Evolutionary conservation across 2,329 filamentous ascomycete species (phyloP).

Genomic region (Tolypocladium cylindrosporum): DNA sequence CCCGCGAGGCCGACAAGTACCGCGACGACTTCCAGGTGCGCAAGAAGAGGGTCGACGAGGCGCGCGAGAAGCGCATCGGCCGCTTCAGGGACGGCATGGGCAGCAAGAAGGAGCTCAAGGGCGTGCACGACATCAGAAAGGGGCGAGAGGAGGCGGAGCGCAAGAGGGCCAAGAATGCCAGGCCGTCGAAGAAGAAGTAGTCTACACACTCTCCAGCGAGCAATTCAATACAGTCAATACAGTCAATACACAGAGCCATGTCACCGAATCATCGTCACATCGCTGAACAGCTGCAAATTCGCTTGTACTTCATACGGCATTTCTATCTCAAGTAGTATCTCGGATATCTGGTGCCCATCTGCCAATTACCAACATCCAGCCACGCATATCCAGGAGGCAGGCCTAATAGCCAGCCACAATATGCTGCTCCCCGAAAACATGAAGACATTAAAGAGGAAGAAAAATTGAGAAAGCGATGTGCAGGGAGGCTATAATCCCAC

Average conservation of each 20-base stretch:
- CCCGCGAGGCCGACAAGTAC: constrained; percentile 88
- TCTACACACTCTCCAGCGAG: neutral
- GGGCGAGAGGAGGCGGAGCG: constrained; percentile 67
- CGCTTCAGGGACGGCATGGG: constrained; percentile 63
- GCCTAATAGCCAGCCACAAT: neutral
- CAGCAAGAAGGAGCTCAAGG: constrained; percentile 70
- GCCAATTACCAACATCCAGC: neutral
- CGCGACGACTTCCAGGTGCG: constrained; percentile 82
- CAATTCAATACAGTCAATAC: neutral
- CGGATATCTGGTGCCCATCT: neutral
- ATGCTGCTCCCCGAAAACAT: neutral
- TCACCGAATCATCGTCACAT: neutral
- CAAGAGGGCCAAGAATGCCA: constrained; percentile 77
- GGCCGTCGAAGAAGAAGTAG: constrained; percentile 55
- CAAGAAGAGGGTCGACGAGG: constrained; percentile 83
- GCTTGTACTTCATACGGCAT: neutral
- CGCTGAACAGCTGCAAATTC: neutral
- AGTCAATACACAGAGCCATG: neutral
- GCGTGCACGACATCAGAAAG: constrained; percentile 75
- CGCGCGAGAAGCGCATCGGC: constrained; percentile 73
- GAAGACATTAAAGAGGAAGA: neutral
- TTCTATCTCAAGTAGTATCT: neutral
- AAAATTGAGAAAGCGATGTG: neutral
- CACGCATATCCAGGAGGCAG: neutral
- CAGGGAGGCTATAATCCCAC: neutral